Evolutionary conservation across 163 green algal genomes (phyloP).

Genomic region (Prototheca stagnorum): DNA sequence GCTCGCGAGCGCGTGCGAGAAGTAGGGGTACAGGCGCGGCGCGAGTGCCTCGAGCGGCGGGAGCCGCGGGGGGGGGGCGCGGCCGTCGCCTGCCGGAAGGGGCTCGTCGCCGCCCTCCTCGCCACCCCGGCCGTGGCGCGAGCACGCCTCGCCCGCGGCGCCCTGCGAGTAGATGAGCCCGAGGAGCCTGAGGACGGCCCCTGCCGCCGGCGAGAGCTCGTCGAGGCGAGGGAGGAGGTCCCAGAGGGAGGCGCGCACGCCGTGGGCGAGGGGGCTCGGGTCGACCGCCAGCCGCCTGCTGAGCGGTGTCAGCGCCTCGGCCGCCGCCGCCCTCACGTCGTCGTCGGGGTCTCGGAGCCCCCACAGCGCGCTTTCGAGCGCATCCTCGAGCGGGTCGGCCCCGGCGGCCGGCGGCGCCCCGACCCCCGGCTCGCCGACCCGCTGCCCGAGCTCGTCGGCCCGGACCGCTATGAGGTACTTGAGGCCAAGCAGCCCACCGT

Average conservation of each 20-base stretch:
- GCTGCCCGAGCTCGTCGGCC: conserved; percentile 12
- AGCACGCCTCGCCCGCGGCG: not conserved
- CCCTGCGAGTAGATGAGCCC: not conserved
- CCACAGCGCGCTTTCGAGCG: conserved; percentile 26
- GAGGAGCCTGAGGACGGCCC: conserved; percentile 59
- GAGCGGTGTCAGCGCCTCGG: conserved; percentile 62
- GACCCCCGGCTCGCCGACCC: not conserved
- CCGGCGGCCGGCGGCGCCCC: not conserved
- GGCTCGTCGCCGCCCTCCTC: too few relatives aligned
- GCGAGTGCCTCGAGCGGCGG: too few relatives aligned
- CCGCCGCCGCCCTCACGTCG: conserved; percentile 75
- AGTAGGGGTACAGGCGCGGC: conserved; percentile 67
- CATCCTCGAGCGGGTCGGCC: conserved; percentile 31
- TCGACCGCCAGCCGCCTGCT: conserved; percentile 31
- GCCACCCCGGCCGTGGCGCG: not conserved
- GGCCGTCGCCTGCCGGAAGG: too few relatives aligned
- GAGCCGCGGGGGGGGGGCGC: too few relatives aligned
- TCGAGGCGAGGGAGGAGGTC: conserved; percentile 56
- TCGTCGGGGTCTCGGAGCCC: conserved; percentile 59
- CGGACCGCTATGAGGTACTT: conserved; percentile 77
- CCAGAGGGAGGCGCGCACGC: conserved; percentile 45
- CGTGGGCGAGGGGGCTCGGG: too few relatives aligned
- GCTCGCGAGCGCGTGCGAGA: conserved; percentile 51
- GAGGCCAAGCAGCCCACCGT: conserved; percentile 64
- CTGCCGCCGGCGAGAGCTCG: conserved; percentile 59